Base-by-base conservation (phyloP, 2,329 filamentous ascomycete species). In the Trichothecium roseum region DNA sequence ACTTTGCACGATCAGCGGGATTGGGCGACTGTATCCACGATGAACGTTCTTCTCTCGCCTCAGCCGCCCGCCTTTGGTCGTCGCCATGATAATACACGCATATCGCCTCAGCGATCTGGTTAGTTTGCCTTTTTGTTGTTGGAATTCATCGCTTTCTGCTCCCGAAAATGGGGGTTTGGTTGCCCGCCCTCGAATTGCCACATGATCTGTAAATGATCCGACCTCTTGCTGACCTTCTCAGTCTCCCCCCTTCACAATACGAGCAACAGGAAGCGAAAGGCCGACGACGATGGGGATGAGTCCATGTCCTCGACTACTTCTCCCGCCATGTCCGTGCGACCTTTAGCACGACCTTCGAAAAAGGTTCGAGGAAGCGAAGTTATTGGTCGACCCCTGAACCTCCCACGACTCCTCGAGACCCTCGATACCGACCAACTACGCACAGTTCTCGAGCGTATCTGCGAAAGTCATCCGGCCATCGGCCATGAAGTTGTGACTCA, bases 381-480 rank as follows among this genome's bases (percentile, higher is more conserved):
- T 40, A 55, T 60, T 32, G 73, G 72, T n/a, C 65, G 72, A 18
- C 69, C 69, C 14, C 60, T 78, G 29, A 50, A 64, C 3, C 62
- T 77, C 7, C 66, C 70, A 38, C 81, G 91, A 51, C 74, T 98
- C n/a, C 78, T 98, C 42, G 89, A 98, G 62, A 96, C 91, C 1
- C 75, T 98, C 30, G 85, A 93, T 51, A 81, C 80, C 40, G 74
- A 84, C 40, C 84, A 93, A 45, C 72, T 98, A 51, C 80, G 89
- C 46, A 78, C 76, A 26, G 79, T 95, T 2, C 72, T 98, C n/a
- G 84, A 88, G 55, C 81, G 83, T 37, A 84, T 98, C 53, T 95
- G 88, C 64, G 84, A 94, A 51, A 78, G 83, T 46, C 86, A 94
- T 53, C 86, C 88, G 4, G 79, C 84, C 44, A 82, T 98, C 42